A percentile compares a stretch with the other conserved stretches of the same genome.
Evolutionary conservation across 305 asterid genomes (phyloP).

Genomic region (Fraxinus platypoda): DNA sequence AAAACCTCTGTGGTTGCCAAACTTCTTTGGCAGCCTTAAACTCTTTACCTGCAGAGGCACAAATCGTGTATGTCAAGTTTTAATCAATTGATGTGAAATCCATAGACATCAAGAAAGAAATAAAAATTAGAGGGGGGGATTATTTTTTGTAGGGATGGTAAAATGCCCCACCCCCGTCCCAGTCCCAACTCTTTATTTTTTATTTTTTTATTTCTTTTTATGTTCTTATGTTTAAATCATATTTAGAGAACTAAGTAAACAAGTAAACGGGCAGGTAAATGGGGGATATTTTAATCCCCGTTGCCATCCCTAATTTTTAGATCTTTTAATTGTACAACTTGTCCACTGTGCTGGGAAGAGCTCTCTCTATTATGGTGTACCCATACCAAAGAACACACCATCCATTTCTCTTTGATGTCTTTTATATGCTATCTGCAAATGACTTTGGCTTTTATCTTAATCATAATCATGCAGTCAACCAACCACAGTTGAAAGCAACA

Average conservation of each 20-base stretch:
- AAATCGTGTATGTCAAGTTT: not conserved
- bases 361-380: not conserved
- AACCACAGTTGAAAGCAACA: not conserved
- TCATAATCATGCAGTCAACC: not conserved
- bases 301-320: not conserved
- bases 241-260: too few relatives aligned
- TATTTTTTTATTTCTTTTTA: too few relatives aligned
- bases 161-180: too few relatives aligned
- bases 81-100: not conserved
- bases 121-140: not conserved
- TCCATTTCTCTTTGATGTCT: not conserved
- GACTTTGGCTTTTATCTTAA: not conserved
- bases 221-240: not conserved
- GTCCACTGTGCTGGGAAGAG: not conserved
- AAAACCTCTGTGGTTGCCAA: constrained; percentile 87
- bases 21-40: constrained; percentile 70
- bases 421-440: not conserved
- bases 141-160: not conserved
- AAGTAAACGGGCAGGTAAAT: not conserved
- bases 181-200: not conserved
- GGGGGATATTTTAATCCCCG: not conserved
- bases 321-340: not conserved
- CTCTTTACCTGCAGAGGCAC: constrained; percentile 65
- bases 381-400: not conserved
- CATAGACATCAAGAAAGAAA: not conserved